These are phyloP conservation scores for Glycine latifolia DNA, from an alignment of 306 rosid species.

Conservation along the genomic window DNA sequence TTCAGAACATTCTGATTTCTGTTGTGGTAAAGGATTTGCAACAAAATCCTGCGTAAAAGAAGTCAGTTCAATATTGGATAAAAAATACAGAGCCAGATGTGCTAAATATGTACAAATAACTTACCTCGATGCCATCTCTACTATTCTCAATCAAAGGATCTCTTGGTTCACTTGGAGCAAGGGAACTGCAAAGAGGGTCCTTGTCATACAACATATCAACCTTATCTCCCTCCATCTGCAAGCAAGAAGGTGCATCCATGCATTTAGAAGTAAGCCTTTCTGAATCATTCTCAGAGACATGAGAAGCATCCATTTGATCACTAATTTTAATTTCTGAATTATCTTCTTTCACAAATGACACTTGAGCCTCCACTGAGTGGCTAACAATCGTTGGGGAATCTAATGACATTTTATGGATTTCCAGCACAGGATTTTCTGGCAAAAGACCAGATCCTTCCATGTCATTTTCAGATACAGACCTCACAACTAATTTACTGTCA, in stretches of 20 bases:
- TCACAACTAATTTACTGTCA: slow-evolving; percentile 30
- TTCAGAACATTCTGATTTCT: slow-evolving; percentile 39
- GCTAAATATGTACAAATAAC: slow-evolving; percentile 29
- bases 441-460: slow-evolving; percentile 15
- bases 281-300: slow-evolving; percentile 34
- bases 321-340: slow-evolving; percentile 24
- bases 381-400: slow-evolving; percentile 4
- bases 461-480: slow-evolving; percentile 29
- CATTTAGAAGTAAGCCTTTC: slow-evolving; percentile 30
- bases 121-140: slow-evolving; percentile 43
- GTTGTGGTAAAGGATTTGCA: slow-evolving; percentile 34
- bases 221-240: slow-evolving; percentile 32
- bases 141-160: slow-evolving; percentile 32
- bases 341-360: slow-evolving; percentile 26
- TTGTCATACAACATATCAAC: slow-evolving; percentile 38
- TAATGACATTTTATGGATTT: slow-evolving; percentile 13
- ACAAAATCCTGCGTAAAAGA: slow-evolving; percentile 41
- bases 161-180: slow-evolving; percentile 28
- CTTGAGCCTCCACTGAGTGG: slow-evolving; percentile 40
- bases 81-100: neutral
- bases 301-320: slow-evolving; percentile 45
- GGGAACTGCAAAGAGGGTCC: slow-evolving; percentile 17
- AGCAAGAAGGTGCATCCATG: slow-evolving; percentile 34
- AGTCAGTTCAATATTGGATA: slow-evolving; percentile 24
- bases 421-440: slow-evolving; percentile 28